These are phyloP conservation scores for Ophiostoma ulmi DNA, from an alignment of 2,329 filamentous ascomycete species.

Conservation along the genomic window DNA sequence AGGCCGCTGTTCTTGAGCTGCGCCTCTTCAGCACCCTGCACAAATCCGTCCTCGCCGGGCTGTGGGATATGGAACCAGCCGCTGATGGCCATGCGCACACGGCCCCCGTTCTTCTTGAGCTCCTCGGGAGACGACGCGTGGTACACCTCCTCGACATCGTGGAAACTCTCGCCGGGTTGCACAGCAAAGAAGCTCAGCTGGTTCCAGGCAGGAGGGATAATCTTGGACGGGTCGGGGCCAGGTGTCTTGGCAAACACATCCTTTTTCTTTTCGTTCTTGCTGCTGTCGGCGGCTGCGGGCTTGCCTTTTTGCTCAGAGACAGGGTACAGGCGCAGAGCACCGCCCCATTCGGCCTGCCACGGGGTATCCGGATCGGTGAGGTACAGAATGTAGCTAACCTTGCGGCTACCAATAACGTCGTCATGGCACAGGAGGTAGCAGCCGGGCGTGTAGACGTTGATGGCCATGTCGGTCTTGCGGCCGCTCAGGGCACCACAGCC, in stretches of 20 bases:
- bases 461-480: conserved; percentile 96
- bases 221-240: conserved; percentile 68
- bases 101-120: conserved; percentile 63
- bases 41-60: conserved; percentile 84
- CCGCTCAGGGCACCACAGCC: conserved; percentile 82
- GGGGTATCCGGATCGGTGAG: conserved; percentile 84
- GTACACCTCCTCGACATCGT: conserved; percentile 98
- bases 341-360: conserved; percentile 90
- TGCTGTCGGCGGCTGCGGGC: conserved; percentile 52
- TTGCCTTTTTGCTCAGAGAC: conserved; percentile 58
- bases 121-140: conserved; percentile 54
- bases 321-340: conserved; percentile 82
- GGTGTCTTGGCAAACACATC: conserved; percentile 66
- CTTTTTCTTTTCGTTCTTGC: background rate
- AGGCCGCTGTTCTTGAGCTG: conserved; percentile 85
- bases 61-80: conserved; percentile 99
- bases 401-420: conserved; percentile 94
- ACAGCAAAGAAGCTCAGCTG: conserved; percentile 98
- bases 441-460: conserved; percentile 96
- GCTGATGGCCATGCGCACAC: conserved; percentile 93
- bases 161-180: conserved; percentile 96
- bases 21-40: conserved; percentile 81
- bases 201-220: conserved; percentile 93
- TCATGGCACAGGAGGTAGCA: conserved; percentile 96
- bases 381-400: conserved; percentile 96